These are phyloP conservation scores for Zychaea mexicana DNA, from an alignment of 371 early-diverging fungal species.

Conservation along the genomic window DNA sequence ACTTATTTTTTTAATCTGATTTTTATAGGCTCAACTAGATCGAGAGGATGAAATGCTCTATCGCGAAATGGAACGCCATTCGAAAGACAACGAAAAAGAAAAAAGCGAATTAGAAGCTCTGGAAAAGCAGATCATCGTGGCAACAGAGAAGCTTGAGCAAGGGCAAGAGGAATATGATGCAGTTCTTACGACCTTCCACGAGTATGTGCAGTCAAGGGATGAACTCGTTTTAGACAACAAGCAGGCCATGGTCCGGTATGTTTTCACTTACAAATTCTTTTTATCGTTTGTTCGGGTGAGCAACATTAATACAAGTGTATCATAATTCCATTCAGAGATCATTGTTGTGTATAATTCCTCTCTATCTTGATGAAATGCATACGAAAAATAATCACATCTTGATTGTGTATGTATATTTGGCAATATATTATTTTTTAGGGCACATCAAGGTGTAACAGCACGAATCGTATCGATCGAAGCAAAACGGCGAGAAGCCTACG, in stretches of 20 bases:
- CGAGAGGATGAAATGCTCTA: conserved; percentile 9
- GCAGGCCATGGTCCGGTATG: conserved; percentile 7
- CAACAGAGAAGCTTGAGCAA: not conserved
- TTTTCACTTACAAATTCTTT: not conserved
- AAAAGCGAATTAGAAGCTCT: conserved; percentile 8
- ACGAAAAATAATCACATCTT: not conserved
- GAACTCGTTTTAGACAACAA: conserved; percentile 8
- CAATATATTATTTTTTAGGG: too few relatives aligned
- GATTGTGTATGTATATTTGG: not conserved
- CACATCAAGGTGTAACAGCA: not conserved
- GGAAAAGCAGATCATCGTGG: conserved; percentile 2
- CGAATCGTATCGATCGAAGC: conserved; percentile 1
- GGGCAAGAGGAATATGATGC: not conserved
- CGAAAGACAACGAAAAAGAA: conserved; percentile 2
- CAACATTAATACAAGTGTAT: too few relatives aligned
- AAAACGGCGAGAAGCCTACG: conserved; percentile 3
- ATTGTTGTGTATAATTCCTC: too few relatives aligned
- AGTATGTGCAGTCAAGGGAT: conserved; percentile 8
- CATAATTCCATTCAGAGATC: too few relatives aligned
- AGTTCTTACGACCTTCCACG: not conserved
- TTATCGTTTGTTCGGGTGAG: too few relatives aligned
- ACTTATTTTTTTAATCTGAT: not conserved
- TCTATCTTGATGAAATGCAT: too few relatives aligned
- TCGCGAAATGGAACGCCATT: conserved; percentile 9
- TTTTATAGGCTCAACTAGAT: not conserved